Conservation (phyloP, 2,329 filamentous ascomycete genomes). For the Chrysosporium keratinophilum region DNA sequence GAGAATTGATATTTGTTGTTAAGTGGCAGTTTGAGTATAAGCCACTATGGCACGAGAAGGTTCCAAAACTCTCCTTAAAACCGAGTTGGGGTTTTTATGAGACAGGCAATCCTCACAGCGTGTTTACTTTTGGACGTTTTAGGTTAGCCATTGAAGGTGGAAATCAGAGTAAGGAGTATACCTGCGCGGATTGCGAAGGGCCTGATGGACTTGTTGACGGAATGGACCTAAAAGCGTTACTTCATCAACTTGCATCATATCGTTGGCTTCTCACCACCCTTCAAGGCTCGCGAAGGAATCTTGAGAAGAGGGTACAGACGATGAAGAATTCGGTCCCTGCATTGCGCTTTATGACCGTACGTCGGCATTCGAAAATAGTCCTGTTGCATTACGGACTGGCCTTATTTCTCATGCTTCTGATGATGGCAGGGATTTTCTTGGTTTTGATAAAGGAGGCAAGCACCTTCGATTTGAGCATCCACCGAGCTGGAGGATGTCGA, state of each 20-base stretch:
- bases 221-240: neutral
- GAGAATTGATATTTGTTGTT: neutral
- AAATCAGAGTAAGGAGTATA: neutral
- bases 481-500: neutral
- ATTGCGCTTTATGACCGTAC: neutral
- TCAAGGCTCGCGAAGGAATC: neutral
- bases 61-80: neutral
- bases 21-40: constrained; percentile 11
- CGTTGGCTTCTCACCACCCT: neutral
- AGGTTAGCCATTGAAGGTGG: neutral
- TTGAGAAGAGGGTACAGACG: neutral
- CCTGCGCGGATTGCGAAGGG: neutral
- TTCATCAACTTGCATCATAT: neutral
- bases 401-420: neutral
- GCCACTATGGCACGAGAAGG: neutral
- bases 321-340: neutral
- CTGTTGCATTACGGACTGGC: neutral
- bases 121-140: neutral
- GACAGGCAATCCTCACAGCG: neutral
- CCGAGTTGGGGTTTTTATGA: neutral
- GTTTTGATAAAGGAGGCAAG: neutral
- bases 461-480: neutral
- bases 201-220: neutral
- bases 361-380: neutral
- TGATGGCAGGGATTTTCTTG: neutral